These are phyloP conservation scores for Blastobotrys illinoisensis DNA, from an alignment of 1,139 yeast genomes.

Conservation along the genomic window DNA sequence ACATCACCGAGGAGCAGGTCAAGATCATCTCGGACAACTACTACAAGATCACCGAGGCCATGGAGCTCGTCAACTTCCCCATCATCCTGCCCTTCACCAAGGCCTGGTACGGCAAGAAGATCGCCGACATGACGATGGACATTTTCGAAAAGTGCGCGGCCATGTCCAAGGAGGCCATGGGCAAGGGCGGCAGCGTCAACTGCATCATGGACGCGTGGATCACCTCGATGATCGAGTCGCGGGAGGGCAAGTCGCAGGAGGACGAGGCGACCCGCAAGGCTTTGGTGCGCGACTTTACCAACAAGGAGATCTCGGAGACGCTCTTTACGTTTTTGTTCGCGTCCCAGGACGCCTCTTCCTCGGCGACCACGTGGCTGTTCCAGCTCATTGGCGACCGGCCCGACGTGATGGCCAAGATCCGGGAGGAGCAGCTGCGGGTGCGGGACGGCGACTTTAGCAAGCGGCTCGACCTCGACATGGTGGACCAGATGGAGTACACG, in stretches of 20 bases:
- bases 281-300: constrained; percentile 74
- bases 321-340: constrained; percentile 95
- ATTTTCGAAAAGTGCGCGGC: constrained; percentile 85
- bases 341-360: constrained; percentile 95
- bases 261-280: constrained; percentile 44
- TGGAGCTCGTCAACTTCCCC: constrained; percentile 96
- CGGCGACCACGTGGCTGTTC: constrained; percentile 98
- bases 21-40: constrained; percentile 85
- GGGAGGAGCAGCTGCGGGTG: constrained; percentile 84
- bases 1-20: constrained; percentile 86
- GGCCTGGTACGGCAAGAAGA: constrained; percentile 94
- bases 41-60: constrained; percentile 85
- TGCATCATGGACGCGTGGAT: constrained; percentile 98
- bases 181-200: constrained; percentile 67
- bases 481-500: constrained; percentile 83
- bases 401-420: constrained; percentile 72
- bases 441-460: constrained; percentile 68
- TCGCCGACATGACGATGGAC: constrained; percentile 91
- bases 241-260: constrained; percentile 42
- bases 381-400: constrained; percentile 95
- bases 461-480: constrained; percentile 61
- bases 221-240: constrained; percentile 72
- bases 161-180: constrained; percentile 74
- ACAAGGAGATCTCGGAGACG: constrained; percentile 91
- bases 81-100: constrained; percentile 91